Base-by-base conservation (phyloP, 768 basidiomycete genomes). In the Tricholoma flavovirens region DNA sequence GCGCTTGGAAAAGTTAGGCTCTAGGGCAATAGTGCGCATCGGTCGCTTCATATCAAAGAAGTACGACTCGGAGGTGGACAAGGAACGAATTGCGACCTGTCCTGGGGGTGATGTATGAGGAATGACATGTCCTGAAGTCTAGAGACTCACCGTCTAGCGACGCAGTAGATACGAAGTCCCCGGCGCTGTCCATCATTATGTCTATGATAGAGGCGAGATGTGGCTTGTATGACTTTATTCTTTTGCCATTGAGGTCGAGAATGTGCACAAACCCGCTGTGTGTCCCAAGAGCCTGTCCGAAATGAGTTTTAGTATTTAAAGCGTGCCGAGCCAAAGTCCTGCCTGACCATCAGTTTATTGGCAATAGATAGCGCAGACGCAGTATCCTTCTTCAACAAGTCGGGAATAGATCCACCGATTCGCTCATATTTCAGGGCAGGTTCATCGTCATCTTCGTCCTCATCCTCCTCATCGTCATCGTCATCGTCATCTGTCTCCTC, bases 221-320 rank as follows among this genome's bases (percentile, higher is more conserved):
- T 1, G 90, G 91, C 65, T 93, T 87, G 71, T 86, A 97, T 1
- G 91, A 90, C 70, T 93, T 95, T 71, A 94, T 79, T 43, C 88
- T 83, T 54, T 84, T 81, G 4, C 95, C 96, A 24, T 82, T 72
- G 38, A 90, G 77, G 65, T 87, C 87, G 12, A 97, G 76, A 17
- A 97, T 79, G 66, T 97, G 90, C 3, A 98, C 83, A 59, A 94
- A 86, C n/a, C 96, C 96, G 50, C 81, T 83, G 68, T 98, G 95
- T 1, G 96, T 97, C 19, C 95, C 96, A 35, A 98, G 71, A 22
- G 87, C 91, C 94, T 98, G 63, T 24, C 11, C 10, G 21, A 10
- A 57, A 58, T 7, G 32, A 29, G 26, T 45, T 45, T n/a, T 32
- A 40, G 43, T 19, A 51, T 64, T 48, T 64, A 56, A 49, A 19